Base-by-base conservation (phyloP, 2,329 filamentous ascomycete species). In the Fusarium sacchari region DNA sequence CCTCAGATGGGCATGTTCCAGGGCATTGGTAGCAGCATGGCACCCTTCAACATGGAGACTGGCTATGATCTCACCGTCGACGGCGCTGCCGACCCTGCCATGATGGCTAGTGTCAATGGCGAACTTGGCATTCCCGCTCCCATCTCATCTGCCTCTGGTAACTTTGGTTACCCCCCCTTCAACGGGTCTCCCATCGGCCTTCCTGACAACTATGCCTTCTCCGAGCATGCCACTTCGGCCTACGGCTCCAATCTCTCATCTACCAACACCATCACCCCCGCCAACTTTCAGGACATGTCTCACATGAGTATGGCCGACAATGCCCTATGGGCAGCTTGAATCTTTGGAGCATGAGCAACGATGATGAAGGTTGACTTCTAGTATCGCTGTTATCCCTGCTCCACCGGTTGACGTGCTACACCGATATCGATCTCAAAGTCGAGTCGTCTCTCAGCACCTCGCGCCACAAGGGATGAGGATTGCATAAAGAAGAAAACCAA, bases 261-360 rank as follows among this genome's bases (percentile, higher is more conserved):
- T n/a, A 70, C 77, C 42, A 79, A 78, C 53, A 79, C 76, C 24
- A 74, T 79, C 44, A 79, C 77, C n/a, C 77, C 77, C 10, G 58
- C 74, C 14, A 77, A 71, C 12, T 78, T 68, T 47, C 74, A 78
- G 44, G 76, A 78, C 7, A 75, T 79, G 61, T 67, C 72, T 37
- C 77, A 78, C 28, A 59, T 78, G 57, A 67, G 39, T 39, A 67
- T 78, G 24, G 12, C 62, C 28, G 76, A 78, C 30, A 73, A 57
- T 14, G 61, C 44, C 36, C 65, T 77, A 18, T 78, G 76, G 76
- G 57, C 50, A 57, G 64, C 67, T 57, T 76, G 53, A 71, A 43
- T 56, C 47, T 36, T 24, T 28, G 24, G 39, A 56, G 57, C 24
- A 59, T 24, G 49, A 74, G 63, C 32, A 56, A 55, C 40, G 71